Percentiles rank a stretch among this genome's conserved stretches.
Conservation (phyloP, 116 monocot genomes). For the Iris pallida region DNA sequence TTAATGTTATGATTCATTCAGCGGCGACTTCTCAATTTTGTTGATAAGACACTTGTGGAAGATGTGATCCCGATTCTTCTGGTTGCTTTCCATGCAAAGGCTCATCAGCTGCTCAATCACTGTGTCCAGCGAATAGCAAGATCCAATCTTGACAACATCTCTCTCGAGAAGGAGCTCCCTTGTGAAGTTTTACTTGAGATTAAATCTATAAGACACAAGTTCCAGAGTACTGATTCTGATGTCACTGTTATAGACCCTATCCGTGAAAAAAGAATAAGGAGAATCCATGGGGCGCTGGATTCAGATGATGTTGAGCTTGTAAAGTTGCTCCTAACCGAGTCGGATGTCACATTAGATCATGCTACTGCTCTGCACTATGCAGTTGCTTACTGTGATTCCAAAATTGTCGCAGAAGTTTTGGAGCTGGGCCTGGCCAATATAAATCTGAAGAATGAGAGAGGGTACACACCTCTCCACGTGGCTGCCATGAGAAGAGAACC, state of each 20-base stretch:
- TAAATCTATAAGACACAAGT: conserved; percentile 28
- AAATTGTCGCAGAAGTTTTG: conserved; percentile 76
- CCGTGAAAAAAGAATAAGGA: conserved; percentile 52
- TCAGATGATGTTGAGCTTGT: conserved; percentile 94
- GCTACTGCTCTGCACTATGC: conserved; percentile 87
- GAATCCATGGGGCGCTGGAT: conserved; percentile 82
- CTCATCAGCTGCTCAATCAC: conserved; percentile 35
- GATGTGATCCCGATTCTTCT: conserved; percentile 80
- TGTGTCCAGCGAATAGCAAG: conserved; percentile 67
- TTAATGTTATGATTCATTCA: conserved; percentile 14
- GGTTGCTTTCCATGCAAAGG: conserved; percentile 63
- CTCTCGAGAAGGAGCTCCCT: conserved; percentile 75
- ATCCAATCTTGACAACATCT: conserved; percentile 62
- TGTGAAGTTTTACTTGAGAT: conserved; percentile 45
- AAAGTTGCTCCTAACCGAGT: conserved; percentile 80
- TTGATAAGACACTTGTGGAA: conserved; percentile 77
- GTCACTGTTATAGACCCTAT: conserved; percentile 14
- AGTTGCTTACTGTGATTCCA: conserved; percentile 80
- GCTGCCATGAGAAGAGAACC: conserved; percentile 84
- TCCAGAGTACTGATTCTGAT: conserved; percentile 21
- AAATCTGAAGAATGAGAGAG: conserved; percentile 79
- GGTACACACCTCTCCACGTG: conserved; percentile 78
- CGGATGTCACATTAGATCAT: conserved; percentile 67
- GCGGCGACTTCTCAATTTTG: conserved; percentile 81
- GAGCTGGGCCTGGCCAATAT: conserved; percentile 50